phyloP scores from a whole-genome alignment of 2,329 filamentous ascomycete species.

The Colletotrichum caudatum region DNA sequence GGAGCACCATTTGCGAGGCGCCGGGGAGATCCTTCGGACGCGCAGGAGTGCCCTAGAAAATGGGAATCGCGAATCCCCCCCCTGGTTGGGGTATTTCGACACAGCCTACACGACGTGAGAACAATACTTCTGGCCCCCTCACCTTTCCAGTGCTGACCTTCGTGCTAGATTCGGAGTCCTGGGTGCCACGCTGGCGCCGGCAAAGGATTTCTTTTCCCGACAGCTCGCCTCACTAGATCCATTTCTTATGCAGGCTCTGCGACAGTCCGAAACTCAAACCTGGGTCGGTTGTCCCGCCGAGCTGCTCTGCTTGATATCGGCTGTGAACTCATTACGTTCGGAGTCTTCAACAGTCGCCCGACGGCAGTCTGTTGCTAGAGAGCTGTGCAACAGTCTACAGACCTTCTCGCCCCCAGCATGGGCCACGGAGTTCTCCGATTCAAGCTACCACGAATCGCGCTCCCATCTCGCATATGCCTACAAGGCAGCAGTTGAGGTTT shows the following conservation, averaged over 20 bases:
- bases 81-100: conserved; percentile 32
- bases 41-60: not conserved
- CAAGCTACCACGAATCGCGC: conserved; percentile 8
- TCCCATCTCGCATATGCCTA: conserved; percentile 33
- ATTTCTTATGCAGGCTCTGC: conserved; percentile 14
- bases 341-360: not conserved
- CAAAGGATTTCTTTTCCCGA: not conserved
- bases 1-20: conserved; percentile 31
- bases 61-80: not conserved
- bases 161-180: conserved; percentile 19
- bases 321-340: conserved; percentile 23
- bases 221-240: not conserved
- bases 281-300: conserved; percentile 38
- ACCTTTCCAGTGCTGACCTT: not conserved
- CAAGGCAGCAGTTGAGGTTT: conserved; percentile 30
- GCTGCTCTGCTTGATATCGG: conserved; percentile 25
- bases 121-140: not conserved
- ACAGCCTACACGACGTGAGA: conserved; percentile 33
- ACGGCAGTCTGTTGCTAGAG: not conserved
- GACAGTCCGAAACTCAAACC: conserved; percentile 29
- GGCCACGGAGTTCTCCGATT: conserved; percentile 24
- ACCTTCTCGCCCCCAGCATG: conserved; percentile 21
- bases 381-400: not conserved
- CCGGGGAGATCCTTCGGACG: conserved; percentile 22
- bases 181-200: conserved; percentile 29